Base-by-base conservation (phyloP, 73 alveolate species). In the Tetrahymena malaccensis region DNA sequence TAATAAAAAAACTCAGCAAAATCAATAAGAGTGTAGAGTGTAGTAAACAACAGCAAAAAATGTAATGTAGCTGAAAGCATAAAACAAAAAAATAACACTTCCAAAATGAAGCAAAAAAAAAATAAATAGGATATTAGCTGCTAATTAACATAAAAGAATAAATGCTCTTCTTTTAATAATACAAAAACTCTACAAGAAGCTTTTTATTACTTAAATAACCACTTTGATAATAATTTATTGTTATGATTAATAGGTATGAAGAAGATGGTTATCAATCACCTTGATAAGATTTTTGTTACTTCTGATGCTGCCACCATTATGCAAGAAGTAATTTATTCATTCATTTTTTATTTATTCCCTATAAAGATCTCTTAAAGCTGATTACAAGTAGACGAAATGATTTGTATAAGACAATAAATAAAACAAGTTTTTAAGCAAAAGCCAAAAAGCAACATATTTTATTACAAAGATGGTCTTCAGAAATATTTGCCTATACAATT, bases 261-360 rank as follows among this genome's bases (percentile, higher is more conserved):
- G 97, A 99, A 99, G 96, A 98, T 98, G 99, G 99, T 99, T 94
- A 98, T 99, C 94, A 99, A 98, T 96, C 99, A 98, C 96, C 96
- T 98, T 58, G 99, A 99, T 94, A 99, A 99, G 95, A 97, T 98
- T 93, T 98, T 98, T 95, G 99, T 99, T 43, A 99, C 99, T 94
- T 97, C 99, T 96, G 99, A 99, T 96, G 99, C 99, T 31, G 99
- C 99, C 94, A 98, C 99, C 84, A 98, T 98, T 94, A 96, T 98
- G 96, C 93, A 95, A 94, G 99, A 97, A 70, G 89, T 70, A 70
- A 70, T 19, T 40, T 35, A n/a, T n/a, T n/a, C 43, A 37, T 37
- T 7, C 7, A 37, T 37, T 70, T 19, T 70, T 70, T 70, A 50
- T 50, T 50, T 50, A 10, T 11, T 50, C 16, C 44, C 15, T 0